phyloP scores from a whole-genome alignment of 768 basidiomycete species.

The Leucosporidium creatinivorum region DNA sequence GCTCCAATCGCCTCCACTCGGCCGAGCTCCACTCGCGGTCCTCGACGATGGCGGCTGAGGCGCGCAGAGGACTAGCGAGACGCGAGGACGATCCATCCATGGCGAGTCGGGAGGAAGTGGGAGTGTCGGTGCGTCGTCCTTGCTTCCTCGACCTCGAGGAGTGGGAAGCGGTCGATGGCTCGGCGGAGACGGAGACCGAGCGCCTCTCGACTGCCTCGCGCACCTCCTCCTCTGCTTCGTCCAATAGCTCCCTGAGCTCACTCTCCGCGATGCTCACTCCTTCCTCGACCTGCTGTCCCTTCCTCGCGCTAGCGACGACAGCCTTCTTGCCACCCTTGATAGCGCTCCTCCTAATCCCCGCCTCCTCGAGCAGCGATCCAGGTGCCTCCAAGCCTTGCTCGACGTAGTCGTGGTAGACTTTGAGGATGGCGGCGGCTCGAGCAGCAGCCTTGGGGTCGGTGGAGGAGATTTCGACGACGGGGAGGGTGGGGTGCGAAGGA shows the following conservation, averaged over 20 bases:
- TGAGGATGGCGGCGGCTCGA: conserved; percentile 84
- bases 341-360: conserved; percentile 37
- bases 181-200: background rate
- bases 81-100: conserved; percentile 4
- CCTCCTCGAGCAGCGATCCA: too few relatives aligned
- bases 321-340: conserved; percentile 36
- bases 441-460: conserved; percentile 80
- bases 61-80: too few relatives aligned
- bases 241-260: conserved; percentile 19
- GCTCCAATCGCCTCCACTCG: conserved; percentile 74
- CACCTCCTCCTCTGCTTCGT: conserved; percentile 30
- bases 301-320: conserved; percentile 36
- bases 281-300: conserved; percentile 30
- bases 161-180: background rate
- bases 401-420: conserved; percentile 83
- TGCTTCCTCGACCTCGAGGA: background rate
- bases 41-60: conserved; percentile 15
- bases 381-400: conserved; percentile 49
- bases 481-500: conserved; percentile 37
- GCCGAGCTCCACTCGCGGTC: conserved; percentile 56
- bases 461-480: conserved; percentile 76
- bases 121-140: background rate
- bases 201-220: background rate
- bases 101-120: background rate
- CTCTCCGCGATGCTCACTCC: conserved; percentile 11